Base-by-base conservation (phyloP, 805 yeast species). In the Candida namnaoensis region DNA sequence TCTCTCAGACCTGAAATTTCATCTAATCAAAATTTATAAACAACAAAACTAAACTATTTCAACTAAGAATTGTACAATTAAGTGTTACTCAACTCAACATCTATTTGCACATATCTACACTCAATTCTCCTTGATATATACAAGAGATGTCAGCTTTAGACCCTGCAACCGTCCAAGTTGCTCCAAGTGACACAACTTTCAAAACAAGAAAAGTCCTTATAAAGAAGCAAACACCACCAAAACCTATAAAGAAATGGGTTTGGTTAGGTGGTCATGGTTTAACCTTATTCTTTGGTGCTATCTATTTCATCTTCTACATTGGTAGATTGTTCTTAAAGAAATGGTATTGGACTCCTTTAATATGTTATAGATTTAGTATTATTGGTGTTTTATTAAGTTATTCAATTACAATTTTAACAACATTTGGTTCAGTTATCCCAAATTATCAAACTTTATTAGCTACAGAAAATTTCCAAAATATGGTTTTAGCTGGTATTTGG, bases 391-490 rank as follows among this genome's bases (percentile, higher is more conserved):
- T 74, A 33, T 40, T 63, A 11, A 68, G 88, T 5, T 71, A 78
- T 50, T 46, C 69, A 1, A 63, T 79, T 36, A 71, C 86, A 1
- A 64, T 77, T 40, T 52, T 71, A 30, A 80, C 81, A 38, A 77
- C 76, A 48, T 80, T 79, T 63, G 80, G 80, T 24, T 65, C 76
- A 15, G 64, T 68, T 27, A 67, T 72, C 40, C 95, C 95, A 7
- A 69, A 80, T 5, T 70, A 78, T 54, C 72, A 73, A 42, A 76
- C 80, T 5, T 64, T 88, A 56, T 54, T 86, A 41, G 79, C 88
- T 9, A 76, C 87, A 24, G 87, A 78, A 49, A 84, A 85, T 57
- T 83, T 83, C 67, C 96, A 87, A 60, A 76, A 74, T 53, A 62
- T 79, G 41, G 46, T 74, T 4, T 60, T 83, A 42, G 74, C 80